phyloP scores from a whole-genome alignment of 1,284 basidiomycete species.

The Fistulinella cinereoalba region DNA sequence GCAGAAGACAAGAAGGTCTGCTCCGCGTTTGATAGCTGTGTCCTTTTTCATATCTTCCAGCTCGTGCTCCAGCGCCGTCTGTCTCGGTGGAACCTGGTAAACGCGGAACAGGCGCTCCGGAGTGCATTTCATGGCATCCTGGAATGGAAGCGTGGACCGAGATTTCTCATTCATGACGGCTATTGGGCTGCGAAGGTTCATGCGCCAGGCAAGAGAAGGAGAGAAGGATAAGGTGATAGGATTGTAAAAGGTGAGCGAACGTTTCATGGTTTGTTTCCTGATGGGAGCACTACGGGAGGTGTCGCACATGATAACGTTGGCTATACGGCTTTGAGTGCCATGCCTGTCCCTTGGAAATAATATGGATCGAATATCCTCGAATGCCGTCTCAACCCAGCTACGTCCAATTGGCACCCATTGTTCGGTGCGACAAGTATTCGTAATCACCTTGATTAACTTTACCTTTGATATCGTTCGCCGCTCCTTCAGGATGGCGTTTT shows the following conservation, averaged over 20 bases:
- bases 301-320: constrained; percentile 28
- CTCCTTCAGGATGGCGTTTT: constrained; percentile 14
- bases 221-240: constrained; percentile 18
- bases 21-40: constrained; percentile 20
- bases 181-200: constrained; percentile 19
- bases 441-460: constrained; percentile 17
- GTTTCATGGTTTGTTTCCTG: constrained; percentile 1
- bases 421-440: constrained; percentile 16
- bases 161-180: constrained; percentile 1
- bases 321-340: background rate
- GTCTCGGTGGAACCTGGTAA: constrained; percentile 16
- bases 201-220: background rate
- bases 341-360: constrained; percentile 13
- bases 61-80: background rate
- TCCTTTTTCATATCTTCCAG: constrained; percentile 6
- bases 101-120: constrained; percentile 19
- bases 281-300: constrained; percentile 6
- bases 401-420: constrained; percentile 20
- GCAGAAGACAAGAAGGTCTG: constrained; percentile 25
- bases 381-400: constrained; percentile 18
- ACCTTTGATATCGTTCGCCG: constrained; percentile 20
- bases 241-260: constrained; percentile 15
- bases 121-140: constrained; percentile 18
- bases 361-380: constrained; percentile 21
- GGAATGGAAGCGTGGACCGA: constrained; percentile 19